Evolutionary conservation across 2,329 filamentous ascomycete genomes (phyloP).

Genomic region (Stylonectria norvegica): DNA sequence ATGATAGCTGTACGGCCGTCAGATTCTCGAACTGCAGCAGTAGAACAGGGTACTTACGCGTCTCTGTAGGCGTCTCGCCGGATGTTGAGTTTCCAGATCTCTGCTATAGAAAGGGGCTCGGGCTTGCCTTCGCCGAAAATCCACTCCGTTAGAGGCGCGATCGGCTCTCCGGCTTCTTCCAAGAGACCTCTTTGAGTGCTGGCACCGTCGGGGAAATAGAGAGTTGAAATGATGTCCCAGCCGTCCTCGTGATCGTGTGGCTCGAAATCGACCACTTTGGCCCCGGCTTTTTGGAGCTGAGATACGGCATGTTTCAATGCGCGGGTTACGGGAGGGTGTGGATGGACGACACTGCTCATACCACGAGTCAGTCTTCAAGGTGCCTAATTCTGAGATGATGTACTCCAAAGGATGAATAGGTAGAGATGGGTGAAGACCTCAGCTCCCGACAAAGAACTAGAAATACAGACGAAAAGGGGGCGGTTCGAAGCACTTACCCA

Average conservation of each 20-base stretch:
- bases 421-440: too few species aligned
- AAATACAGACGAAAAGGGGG: background rate
- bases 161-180: constrained; percentile 20
- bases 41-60: constrained; percentile 2
- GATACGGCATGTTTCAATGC: constrained; percentile 16
- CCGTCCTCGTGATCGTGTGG: constrained; percentile 21
- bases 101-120: constrained; percentile 5
- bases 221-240: constrained; percentile 15
- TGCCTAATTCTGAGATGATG: background rate
- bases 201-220: constrained; percentile 23
- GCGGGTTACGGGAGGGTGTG: constrained; percentile 24
- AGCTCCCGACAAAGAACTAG: too few species aligned
- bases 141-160: constrained; percentile 22
- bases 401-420: background rate
- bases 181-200: constrained; percentile 15
- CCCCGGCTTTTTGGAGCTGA: constrained; percentile 16
- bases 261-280: constrained; percentile 23
- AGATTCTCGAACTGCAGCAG: background rate
- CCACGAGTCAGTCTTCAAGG: background rate
- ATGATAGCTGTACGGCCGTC: constrained; percentile 3
- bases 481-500: constrained; percentile 13
- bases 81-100: constrained; percentile 22
- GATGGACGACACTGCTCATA: constrained; percentile 12
- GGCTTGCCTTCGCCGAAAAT: constrained; percentile 12
- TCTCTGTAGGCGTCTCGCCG: constrained; percentile 14